Evolutionary conservation across 192 early-diverging fungal genomes (phyloP).

Genomic region (Gryganskiella cystojenkinii): DNA sequence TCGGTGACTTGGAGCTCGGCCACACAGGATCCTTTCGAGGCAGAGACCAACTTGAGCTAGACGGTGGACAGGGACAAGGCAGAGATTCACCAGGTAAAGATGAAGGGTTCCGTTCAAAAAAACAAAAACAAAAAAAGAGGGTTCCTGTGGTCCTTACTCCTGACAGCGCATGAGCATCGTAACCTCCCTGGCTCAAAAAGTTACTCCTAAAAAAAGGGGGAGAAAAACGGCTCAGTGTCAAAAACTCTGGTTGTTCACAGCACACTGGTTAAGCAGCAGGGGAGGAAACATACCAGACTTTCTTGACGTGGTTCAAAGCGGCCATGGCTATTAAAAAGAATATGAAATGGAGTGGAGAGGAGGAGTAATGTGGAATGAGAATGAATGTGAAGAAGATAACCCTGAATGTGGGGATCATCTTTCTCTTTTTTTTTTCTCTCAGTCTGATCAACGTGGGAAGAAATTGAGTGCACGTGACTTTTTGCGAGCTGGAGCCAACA

Average conservation of each 20-base stretch:
- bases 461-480: too few species aligned
- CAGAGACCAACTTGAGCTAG: constrained; percentile 57
- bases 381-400: too few species aligned
- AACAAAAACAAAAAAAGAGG: background rate
- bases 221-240: background rate
- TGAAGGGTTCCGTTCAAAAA: background rate
- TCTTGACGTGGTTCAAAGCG: constrained; percentile 35
- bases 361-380: background rate
- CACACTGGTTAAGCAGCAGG: too few species aligned
- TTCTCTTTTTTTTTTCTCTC: too few species aligned
- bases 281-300: constrained; percentile 23
- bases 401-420: too few species aligned
- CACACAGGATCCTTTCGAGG: constrained; percentile 40
- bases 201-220: constrained; percentile 17
- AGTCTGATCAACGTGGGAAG: too few species aligned
- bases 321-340: constrained; percentile 11
- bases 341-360: background rate
- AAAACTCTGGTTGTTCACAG: background rate
- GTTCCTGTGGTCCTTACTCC: constrained; percentile 6
- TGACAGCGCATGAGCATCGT: constrained; percentile 44
- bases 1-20: constrained; percentile 58
- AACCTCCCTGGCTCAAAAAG: constrained; percentile 32
- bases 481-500: too few species aligned
- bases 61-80: too few species aligned
- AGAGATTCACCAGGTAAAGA: too few species aligned